Percentiles rank a stretch among this genome's conserved stretches.
These are phyloP conservation scores for Athelia psychrophila DNA, from an alignment of 1,284 basidiomycete genomes.

Conservation along the genomic window DNA sequence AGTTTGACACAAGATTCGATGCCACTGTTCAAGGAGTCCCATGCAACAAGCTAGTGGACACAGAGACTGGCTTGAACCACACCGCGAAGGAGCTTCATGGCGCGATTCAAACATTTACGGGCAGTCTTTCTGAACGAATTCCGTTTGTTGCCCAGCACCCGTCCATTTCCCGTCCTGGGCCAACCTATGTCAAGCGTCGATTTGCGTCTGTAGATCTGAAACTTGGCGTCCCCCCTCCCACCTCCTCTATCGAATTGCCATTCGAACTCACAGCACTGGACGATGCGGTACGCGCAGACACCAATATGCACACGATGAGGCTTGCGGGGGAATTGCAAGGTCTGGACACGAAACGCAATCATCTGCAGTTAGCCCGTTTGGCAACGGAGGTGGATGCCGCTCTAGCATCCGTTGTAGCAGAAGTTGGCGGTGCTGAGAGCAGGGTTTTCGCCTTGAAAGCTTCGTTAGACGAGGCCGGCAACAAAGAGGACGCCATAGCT, in stretches of 20 bases:
- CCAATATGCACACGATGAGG: slow-evolving; percentile 64
- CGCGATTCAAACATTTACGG: slow-evolving; percentile 43
- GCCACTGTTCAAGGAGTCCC: slow-evolving; percentile 29
- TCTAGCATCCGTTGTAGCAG: slow-evolving; percentile 30
- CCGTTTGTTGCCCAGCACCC: slow-evolving; percentile 45
- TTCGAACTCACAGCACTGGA: slow-evolving; percentile 66
- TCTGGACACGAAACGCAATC: slow-evolving; percentile 43
- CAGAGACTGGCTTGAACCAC: slow-evolving; percentile 29
- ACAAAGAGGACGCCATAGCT: slow-evolving; percentile 21
- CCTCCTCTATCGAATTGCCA: slow-evolving; percentile 38
- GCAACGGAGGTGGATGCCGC: slow-evolving; percentile 52
- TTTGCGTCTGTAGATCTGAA: slow-evolving; percentile 32
- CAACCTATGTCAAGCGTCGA: slow-evolving; percentile 30
- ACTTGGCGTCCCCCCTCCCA: slow-evolving; percentile 28
- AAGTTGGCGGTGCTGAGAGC: slow-evolving; percentile 37
- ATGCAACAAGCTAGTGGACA: slow-evolving; percentile 23
- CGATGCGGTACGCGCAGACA: slow-evolving; percentile 63
- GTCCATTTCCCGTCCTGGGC: slow-evolving; percentile 10
- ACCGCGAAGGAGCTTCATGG: slow-evolving; percentile 36
- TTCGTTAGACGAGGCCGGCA: slow-evolving; percentile 23
- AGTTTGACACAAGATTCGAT: slow-evolving; percentile 41
- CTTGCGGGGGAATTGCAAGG: slow-evolving; percentile 54
- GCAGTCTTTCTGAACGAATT: slow-evolving; percentile 45
- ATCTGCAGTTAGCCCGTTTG: slow-evolving; percentile 49
- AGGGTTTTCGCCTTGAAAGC: slow-evolving; percentile 33